Percentiles rank a stretch among this genome's conserved stretches.
phyloP scores from a whole-genome alignment of 768 basidiomycete species.

The Tulasnella sp. region DNA sequence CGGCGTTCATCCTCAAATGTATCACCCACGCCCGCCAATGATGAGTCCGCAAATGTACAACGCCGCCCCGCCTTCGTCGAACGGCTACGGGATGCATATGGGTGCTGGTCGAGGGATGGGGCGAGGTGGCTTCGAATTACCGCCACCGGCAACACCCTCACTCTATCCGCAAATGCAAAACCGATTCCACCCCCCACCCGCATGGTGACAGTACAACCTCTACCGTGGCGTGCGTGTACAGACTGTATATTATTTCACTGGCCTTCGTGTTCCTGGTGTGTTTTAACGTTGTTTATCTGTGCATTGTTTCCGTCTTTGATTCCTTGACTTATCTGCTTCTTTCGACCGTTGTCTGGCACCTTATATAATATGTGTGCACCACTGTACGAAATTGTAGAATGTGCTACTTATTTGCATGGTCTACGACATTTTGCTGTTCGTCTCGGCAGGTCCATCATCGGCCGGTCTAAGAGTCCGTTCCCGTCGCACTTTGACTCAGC shows the following conservation, averaged over 20 bases:
- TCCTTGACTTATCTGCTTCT: constrained; percentile 10
- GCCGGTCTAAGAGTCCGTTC: too few relatives aligned
- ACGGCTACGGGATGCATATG: background rate
- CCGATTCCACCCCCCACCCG: background rate
- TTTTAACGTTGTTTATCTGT: background rate
- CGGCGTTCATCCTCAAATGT: background rate
- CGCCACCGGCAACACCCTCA: background rate
- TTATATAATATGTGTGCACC: too few relatives aligned
- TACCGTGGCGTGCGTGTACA: background rate
- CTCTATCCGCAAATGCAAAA: background rate
- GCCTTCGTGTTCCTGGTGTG: background rate
- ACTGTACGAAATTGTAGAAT: too few relatives aligned
- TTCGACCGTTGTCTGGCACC: too few relatives aligned
- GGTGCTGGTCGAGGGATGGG: constrained; percentile 2
- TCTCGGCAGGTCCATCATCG: too few relatives aligned
- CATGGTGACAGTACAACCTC: background rate
- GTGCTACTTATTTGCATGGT: too few relatives aligned
- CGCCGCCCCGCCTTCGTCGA: background rate
- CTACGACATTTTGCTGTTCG: too few relatives aligned
- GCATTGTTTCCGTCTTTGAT: background rate
- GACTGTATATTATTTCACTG: background rate
- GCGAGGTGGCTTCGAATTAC: constrained; percentile 2
- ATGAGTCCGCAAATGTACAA: constrained; percentile 5
- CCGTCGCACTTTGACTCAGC: too few relatives aligned
- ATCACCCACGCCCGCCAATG: background rate